Conservation (phyloP, 805 yeast genomes). For the Blastobotrys terrestris region DNA sequence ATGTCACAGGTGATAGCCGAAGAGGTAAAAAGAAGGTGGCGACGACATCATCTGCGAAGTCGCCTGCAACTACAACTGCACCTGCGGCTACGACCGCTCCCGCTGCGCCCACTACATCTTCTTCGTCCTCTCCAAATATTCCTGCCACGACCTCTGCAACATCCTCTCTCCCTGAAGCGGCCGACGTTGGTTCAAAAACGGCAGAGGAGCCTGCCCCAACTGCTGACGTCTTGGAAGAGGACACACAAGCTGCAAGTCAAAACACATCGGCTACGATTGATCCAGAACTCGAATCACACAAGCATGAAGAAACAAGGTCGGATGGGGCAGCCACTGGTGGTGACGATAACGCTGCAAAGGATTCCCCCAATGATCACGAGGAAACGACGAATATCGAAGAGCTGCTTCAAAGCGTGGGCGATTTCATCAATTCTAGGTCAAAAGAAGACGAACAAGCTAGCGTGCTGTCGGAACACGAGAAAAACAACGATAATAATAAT, state of each 20-base stretch:
- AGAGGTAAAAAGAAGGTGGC: slow-evolving; percentile 15
- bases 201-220: background rate
- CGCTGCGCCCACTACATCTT: background rate
- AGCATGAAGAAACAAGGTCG: too few species aligned
- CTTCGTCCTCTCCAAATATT: background rate
- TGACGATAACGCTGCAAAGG: background rate
- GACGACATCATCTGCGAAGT: background rate
- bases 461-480: background rate
- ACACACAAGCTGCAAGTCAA: background rate
- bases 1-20: slow-evolving; percentile 74
- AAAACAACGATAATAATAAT: background rate
- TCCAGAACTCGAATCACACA: background rate
- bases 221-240: background rate
- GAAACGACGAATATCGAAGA: slow-evolving; percentile 21
- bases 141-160: background rate
- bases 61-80: background rate
- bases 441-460: background rate
- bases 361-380: slow-evolving; percentile 6
- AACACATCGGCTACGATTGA: background rate
- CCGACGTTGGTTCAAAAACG: too few species aligned
- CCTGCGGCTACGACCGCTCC: background rate
- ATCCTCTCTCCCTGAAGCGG: too few species aligned
- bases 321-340: slow-evolving; percentile 1
- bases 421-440: slow-evolving; percentile 20
- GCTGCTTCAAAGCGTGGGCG: slow-evolving; percentile 26